A percentile compares a stretch with the other conserved stretches of the same genome.
Conservation (phyloP, 1,284 basidiomycete species). For the Golubevia sp. region DNA sequence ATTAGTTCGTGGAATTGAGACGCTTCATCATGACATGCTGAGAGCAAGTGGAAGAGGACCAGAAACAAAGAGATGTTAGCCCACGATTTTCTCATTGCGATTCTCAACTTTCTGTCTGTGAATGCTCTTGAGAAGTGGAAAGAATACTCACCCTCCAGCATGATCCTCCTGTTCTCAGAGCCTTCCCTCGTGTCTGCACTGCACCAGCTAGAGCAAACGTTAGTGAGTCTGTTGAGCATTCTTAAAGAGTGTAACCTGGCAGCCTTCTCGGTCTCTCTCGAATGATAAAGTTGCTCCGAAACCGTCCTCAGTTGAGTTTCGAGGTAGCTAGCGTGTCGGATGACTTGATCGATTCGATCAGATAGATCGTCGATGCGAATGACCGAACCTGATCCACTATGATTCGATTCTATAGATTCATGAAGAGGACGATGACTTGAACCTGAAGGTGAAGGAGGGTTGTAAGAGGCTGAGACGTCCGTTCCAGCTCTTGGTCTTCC, state of each 20-base stretch:
- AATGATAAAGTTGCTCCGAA: slow-evolving; percentile 22
- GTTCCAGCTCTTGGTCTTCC: background rate
- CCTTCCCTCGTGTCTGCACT: background rate
- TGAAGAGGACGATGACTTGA: background rate
- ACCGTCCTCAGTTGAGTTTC: slow-evolving; percentile 40
- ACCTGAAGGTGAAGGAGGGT: background rate
- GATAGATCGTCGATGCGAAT: slow-evolving; percentile 38
- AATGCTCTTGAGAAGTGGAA: no score
- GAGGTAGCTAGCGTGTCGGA: slow-evolving; percentile 48
- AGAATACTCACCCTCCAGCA: no score
- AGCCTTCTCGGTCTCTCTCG: background rate
- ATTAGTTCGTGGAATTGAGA: background rate
- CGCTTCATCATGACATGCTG: background rate
- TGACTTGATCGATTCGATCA: slow-evolving; percentile 51
- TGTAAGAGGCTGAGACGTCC: background rate
- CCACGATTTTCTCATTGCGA: no score
- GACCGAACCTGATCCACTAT: background rate
- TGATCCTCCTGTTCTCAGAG: background rate
- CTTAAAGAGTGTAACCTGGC: background rate
- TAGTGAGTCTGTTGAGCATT: background rate
- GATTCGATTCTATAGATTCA: background rate
- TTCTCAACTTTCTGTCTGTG: no score
- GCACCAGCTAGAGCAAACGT: background rate
- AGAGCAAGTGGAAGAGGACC: no score
- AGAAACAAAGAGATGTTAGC: no score